phyloP scores from a whole-genome alignment of 164 flowering plant genomes.

The Buxus sempervirens region DNA sequence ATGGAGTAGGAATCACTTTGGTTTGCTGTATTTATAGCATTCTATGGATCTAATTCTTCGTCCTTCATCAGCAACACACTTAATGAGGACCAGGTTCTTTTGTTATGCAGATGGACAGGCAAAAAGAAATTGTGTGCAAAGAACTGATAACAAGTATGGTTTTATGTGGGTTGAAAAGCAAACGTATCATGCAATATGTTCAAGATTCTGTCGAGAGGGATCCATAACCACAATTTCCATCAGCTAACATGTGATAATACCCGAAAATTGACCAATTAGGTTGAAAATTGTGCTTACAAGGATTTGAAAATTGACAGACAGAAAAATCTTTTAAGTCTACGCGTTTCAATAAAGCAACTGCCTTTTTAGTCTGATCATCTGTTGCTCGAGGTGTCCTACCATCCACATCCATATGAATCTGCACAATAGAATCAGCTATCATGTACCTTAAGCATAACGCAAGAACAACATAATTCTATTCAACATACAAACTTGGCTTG shows the following conservation, averaged over 20 bases:
- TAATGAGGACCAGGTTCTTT: no score
- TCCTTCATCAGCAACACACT: no score
- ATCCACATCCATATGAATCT: slow-evolving; percentile 47
- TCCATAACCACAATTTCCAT: no score
- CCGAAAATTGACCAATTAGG: neutral
- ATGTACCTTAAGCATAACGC: slow-evolving; percentile 3
- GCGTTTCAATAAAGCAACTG: slow-evolving; percentile 60
- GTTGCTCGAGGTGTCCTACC: slow-evolving; percentile 48
- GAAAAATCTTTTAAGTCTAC: slow-evolving; percentile 86
- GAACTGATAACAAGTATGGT: no score
- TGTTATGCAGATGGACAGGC: no score
- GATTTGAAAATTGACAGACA: slow-evolving; percentile 90
- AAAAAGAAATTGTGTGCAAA: no score
- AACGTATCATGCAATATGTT: no score
- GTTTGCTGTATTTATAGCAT: no score
- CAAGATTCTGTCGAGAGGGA: no score
- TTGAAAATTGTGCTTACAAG: slow-evolving; percentile 44
- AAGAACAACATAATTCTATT: neutral
- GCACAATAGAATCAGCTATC: slow-evolving; percentile 27
- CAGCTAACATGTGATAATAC: neutral
- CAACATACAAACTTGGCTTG: slow-evolving; percentile 18
- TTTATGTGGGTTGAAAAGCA: no score
- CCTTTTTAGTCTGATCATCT: slow-evolving; percentile 76
- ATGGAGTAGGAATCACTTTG: no score
- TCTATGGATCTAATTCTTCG: no score